phyloP scores from a whole-genome alignment of 2,329 filamentous ascomycete species.

The Thermomyces lanuginosus region DNA sequence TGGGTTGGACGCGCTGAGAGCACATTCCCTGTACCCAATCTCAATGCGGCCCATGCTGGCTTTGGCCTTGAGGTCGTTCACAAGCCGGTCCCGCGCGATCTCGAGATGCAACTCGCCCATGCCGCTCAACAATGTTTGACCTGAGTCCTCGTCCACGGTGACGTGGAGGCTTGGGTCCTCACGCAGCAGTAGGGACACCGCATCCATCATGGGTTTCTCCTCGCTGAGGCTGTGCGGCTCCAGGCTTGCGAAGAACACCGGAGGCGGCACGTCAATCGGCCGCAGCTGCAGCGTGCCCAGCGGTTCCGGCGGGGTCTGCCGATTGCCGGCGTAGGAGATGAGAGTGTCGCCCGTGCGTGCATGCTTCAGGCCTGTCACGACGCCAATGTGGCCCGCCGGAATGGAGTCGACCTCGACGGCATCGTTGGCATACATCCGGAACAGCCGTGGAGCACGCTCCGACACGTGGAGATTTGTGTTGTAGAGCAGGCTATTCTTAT shows the following conservation, averaged over 20 bases:
- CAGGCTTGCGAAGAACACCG: constrained; percentile 91
- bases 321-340: constrained; percentile 51
- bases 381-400: constrained; percentile 77
- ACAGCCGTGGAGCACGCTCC: constrained; percentile 62
- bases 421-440: constrained; percentile 81
- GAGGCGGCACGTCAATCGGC: constrained; percentile 76
- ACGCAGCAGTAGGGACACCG: constrained; percentile 60
- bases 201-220: constrained; percentile 61
- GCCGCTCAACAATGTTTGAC: constrained; percentile 80
- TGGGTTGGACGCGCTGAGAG: constrained; percentile 41
- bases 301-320: constrained; percentile 48
- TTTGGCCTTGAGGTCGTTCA: constrained; percentile 77
- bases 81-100: constrained; percentile 72
- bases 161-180: constrained; percentile 89
- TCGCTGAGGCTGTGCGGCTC: constrained; percentile 64
- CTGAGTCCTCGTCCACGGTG: constrained; percentile 70
- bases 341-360: constrained; percentile 91
- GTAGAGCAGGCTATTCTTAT: constrained; percentile 59
- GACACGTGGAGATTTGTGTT: constrained; percentile 71
- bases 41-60: constrained; percentile 76
- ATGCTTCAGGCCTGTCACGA: constrained; percentile 75
- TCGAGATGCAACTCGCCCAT: constrained; percentile 96
- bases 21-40: constrained; percentile 83
- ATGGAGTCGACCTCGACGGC: constrained; percentile 71
- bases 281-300: constrained; percentile 65